Evolutionary conservation across 2,329 filamentous ascomycete species (phyloP).

Genomic region (Cladosporium sp.): DNA sequence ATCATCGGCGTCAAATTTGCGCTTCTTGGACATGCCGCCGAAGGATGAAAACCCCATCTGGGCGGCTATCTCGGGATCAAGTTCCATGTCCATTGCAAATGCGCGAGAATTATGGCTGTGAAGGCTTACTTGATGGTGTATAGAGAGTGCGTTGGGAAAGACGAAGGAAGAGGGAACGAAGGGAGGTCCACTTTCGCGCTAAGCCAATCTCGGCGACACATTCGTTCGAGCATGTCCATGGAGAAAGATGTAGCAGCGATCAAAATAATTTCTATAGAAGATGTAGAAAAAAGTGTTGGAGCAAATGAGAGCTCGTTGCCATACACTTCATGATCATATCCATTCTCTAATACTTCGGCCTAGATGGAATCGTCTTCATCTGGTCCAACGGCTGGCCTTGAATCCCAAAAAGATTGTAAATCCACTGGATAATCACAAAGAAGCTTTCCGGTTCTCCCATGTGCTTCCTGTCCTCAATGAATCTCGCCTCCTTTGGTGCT

Average conservation of each 20-base stretch:
- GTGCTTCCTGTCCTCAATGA: slow-evolving; percentile 42
- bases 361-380: slow-evolving; percentile 45
- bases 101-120: too few relatives aligned
- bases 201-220: too few relatives aligned
- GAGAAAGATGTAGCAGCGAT: too few relatives aligned
- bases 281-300: too few relatives aligned
- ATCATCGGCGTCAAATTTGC: slow-evolving; percentile 57
- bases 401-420: slow-evolving; percentile 45
- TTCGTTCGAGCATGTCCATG: too few relatives aligned
- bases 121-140: too few relatives aligned
- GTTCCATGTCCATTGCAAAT: slow-evolving; percentile 4
- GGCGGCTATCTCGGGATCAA: slow-evolving; percentile 47
- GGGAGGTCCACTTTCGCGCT: too few relatives aligned
- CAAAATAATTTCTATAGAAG: too few relatives aligned
- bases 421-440: slow-evolving; percentile 44
- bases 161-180: too few relatives aligned
- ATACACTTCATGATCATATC: not conserved
- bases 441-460: slow-evolving; percentile 50
- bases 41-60: slow-evolving; percentile 72
- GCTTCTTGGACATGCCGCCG: slow-evolving; percentile 55
- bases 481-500: slow-evolving; percentile 48
- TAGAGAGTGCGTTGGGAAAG: too few relatives aligned
- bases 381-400: slow-evolving; percentile 39
- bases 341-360: slow-evolving; percentile 35
- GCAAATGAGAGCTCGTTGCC: too few relatives aligned